These are phyloP conservation scores for Beauveria brongniartii DNA, from an alignment of 2,329 filamentous ascomycete species.

Conservation along the genomic window DNA sequence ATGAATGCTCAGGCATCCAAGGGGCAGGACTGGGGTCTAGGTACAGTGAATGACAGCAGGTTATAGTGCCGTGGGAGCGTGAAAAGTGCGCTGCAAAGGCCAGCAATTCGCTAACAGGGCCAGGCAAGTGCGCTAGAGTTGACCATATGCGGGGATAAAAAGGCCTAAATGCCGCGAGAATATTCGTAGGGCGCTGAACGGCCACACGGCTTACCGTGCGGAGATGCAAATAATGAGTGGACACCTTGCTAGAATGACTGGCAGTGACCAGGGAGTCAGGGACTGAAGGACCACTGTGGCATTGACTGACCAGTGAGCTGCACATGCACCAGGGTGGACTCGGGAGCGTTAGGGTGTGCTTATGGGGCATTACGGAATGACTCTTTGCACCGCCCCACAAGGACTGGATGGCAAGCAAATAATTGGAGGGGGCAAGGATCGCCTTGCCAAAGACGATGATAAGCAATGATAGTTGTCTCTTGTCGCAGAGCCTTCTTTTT, in stretches of 20 bases:
- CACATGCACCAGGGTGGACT: neutral
- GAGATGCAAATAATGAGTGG: too few relatives aligned
- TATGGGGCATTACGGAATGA: constrained; percentile 11
- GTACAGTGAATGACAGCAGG: neutral
- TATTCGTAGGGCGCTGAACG: neutral
- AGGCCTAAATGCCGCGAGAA: neutral
- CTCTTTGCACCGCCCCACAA: neutral
- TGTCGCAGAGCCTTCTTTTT: neutral
- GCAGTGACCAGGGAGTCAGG: too few relatives aligned
- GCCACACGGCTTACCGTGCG: too few relatives aligned
- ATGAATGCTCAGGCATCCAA: constrained; percentile 2
- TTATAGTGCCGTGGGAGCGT: neutral
- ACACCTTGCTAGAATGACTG: too few relatives aligned
- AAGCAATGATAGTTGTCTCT: neutral
- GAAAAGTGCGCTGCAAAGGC: neutral
- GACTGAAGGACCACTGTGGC: too few relatives aligned
- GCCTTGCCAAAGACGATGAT: too few relatives aligned
- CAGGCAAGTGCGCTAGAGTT: neutral
- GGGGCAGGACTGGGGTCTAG: neutral
- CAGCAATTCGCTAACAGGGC: neutral
- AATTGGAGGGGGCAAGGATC: too few relatives aligned
- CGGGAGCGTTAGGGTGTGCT: constrained; percentile 9
- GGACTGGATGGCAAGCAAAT: neutral
- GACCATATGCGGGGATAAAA: constrained; percentile 6
- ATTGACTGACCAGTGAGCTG: neutral